These are phyloP conservation scores for Claviceps quebecensis DNA, from an alignment of 2,329 filamentous ascomycete species.

Conservation along the genomic window DNA sequence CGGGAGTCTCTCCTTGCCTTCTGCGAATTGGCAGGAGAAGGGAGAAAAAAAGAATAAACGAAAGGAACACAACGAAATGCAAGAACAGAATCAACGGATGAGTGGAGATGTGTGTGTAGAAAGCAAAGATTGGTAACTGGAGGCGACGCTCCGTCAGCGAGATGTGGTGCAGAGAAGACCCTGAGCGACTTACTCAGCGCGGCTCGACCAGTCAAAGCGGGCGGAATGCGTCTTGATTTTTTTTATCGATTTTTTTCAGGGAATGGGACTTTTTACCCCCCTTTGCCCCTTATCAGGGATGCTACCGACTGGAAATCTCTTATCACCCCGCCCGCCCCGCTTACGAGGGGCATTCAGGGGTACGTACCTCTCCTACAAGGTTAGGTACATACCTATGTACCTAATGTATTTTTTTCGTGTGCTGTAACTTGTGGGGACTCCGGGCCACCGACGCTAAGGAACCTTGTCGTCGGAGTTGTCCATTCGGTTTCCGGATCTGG, in stretches of 20 bases:
- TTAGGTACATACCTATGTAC: no score
- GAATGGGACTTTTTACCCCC: background rate
- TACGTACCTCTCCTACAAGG: no score
- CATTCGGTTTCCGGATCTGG: background rate
- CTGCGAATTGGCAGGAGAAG: background rate
- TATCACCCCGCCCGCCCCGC: background rate
- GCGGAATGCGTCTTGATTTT: no score
- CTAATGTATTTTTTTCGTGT: background rate
- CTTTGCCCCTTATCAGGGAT: slow-evolving; percentile 1
- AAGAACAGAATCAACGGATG: background rate
- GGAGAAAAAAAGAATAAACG: background rate
- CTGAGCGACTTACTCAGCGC: background rate
- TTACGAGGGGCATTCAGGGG: background rate
- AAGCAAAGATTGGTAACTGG: background rate
- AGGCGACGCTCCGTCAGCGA: background rate
- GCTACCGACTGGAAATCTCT: slow-evolving; percentile 1
- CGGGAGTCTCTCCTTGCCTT: background rate
- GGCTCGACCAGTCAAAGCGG: background rate
- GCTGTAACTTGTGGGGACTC: background rate
- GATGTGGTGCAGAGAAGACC: background rate
- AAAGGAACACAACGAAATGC: background rate
- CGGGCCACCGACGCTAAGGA: background rate
- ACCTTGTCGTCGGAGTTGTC: background rate
- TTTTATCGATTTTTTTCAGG: background rate
- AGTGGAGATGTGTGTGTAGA: background rate